phyloP scores from a whole-genome alignment of 2,329 filamentous ascomycete genomes.

The Clarireedia monteithiana region DNA sequence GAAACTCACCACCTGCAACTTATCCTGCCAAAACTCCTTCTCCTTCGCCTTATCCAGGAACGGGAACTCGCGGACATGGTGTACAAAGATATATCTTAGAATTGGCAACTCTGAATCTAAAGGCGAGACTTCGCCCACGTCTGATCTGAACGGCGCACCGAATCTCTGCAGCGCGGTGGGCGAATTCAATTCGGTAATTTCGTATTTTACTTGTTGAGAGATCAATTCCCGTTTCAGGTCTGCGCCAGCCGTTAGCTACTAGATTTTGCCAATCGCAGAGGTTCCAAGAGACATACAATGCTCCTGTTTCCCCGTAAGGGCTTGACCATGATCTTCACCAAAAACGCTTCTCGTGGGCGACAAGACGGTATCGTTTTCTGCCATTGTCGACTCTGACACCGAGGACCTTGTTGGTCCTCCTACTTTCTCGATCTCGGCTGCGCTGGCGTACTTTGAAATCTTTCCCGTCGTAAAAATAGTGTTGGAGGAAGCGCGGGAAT shows the following conservation, averaged over 20 bases:
- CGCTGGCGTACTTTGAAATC: neutral
- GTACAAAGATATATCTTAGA: constrained; percentile 92
- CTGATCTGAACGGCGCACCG: constrained; percentile 88
- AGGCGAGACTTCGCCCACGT: constrained; percentile 85
- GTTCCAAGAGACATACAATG: constrained; percentile 61
- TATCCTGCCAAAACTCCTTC: constrained; percentile 99
- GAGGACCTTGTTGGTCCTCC: neutral
- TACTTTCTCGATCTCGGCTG: neutral
- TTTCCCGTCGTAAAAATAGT: neutral
- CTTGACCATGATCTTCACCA: constrained; percentile 13
- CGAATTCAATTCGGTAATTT: constrained; percentile 88
- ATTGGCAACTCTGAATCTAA: constrained; percentile 91
- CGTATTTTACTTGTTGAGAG: constrained; percentile 77
- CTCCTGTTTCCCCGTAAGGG: constrained; percentile 90
- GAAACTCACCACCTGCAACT: constrained; percentile 75
- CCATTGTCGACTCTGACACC: constrained; percentile 4
- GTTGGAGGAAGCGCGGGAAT: neutral
- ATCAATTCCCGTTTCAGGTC: constrained; percentile 96
- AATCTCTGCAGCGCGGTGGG: constrained; percentile 92
- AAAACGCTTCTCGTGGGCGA: constrained; percentile 2
- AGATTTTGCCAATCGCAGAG: neutral
- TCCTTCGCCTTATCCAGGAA: constrained; percentile 94
- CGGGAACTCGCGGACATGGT: constrained; percentile 95
- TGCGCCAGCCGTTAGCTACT: constrained; percentile 30
- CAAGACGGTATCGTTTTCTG: constrained; percentile 15